Evolutionary conservation across 2,329 filamentous ascomycete species (phyloP), one percentile per base, ranked within the genome.

Genomic region (Neonectria ditissima): DNA sequence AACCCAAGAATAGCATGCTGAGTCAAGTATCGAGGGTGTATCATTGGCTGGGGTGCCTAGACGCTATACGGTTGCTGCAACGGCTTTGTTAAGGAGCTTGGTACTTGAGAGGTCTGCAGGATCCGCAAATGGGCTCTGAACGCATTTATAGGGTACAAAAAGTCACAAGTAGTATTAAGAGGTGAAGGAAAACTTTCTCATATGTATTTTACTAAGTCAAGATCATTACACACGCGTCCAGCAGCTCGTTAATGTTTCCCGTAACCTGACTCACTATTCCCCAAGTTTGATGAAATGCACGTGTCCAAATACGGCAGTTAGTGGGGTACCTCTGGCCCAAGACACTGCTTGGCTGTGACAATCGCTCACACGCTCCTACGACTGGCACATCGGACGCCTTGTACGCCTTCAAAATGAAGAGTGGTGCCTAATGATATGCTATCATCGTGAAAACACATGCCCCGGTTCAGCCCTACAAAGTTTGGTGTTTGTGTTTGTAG

Each of bases 1-100:
- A 48, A 22, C 52, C 54, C 55, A 60, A 22, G 47, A 59, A 63
- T 55, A 59, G 55, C 28, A n/a, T 32, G 60, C 55, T 63, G 55
- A 58, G 52, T 63, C 50, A 63, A 32, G 34, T 18, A 16, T 5
- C 3, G 32, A 4, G 6, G 14, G 9, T 10, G 4, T 14, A 18
- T 55, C 26, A 59, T 58, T 63, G 60, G 60, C 24, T 10, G 6
- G 9, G 24, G 14, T 18, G 24, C 3, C 26, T 22, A 14, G 39
- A 4, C 9, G 11, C 13, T 8, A 1, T 3, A 28, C 48, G 52
- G 9, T 16, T 18, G 14, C 3, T 16, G 22, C 41, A 39, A 32
- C 39, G 20, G n/a, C 1, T 22, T 9, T 22, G 48, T 18, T 59
- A 54, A 8, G 13, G 16, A 5, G 6, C 11, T 22, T 47, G 30